Conservation (phyloP, 805 yeast species). For the Candida rishiriensis region DNA sequence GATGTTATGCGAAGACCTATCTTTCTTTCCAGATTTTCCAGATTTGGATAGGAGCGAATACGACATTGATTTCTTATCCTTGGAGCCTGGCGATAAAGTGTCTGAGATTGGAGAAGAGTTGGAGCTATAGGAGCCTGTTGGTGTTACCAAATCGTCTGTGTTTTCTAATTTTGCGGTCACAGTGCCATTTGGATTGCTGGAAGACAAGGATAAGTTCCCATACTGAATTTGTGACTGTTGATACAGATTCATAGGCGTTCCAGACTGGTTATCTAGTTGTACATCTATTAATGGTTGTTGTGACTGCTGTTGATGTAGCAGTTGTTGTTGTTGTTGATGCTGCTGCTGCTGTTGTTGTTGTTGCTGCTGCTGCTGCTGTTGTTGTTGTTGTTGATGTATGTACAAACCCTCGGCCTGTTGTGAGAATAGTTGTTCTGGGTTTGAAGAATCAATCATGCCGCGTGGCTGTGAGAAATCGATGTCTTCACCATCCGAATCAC, state of each 20-base stretch:
- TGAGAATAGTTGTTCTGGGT: neutral
- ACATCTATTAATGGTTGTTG: neutral
- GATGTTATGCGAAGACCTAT: constrained; percentile 68
- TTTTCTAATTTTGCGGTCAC: neutral
- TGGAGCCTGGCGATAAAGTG: constrained; percentile 2
- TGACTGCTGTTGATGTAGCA: constrained; percentile 1
- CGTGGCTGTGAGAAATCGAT: neutral
- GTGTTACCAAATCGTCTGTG: constrained; percentile 3
- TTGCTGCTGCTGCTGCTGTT: constrained; percentile 2
- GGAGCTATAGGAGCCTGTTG: constrained; percentile 13
- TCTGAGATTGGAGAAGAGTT: constrained; percentile 6
- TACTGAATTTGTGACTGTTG: too few species aligned
- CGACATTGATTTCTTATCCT: constrained; percentile 2
- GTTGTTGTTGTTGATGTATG: neutral
- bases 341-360: constrained; percentile 1
- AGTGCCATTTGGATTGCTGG: neutral
- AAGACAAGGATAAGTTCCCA: too few species aligned
- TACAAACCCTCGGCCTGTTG: neutral
- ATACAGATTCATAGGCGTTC: too few species aligned
- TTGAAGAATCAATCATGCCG: neutral
- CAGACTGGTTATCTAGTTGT: too few species aligned
- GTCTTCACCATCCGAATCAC: constrained; percentile 2
- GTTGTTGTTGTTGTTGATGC: neutral
- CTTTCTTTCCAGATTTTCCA: constrained; percentile 41
- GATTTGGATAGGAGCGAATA: constrained; percentile 10